Percentiles rank a stretch among this genome's conserved stretches.
Conservation (phyloP, 371 early-diverging fungal genomes). For the Mucor racemosus region DNA sequence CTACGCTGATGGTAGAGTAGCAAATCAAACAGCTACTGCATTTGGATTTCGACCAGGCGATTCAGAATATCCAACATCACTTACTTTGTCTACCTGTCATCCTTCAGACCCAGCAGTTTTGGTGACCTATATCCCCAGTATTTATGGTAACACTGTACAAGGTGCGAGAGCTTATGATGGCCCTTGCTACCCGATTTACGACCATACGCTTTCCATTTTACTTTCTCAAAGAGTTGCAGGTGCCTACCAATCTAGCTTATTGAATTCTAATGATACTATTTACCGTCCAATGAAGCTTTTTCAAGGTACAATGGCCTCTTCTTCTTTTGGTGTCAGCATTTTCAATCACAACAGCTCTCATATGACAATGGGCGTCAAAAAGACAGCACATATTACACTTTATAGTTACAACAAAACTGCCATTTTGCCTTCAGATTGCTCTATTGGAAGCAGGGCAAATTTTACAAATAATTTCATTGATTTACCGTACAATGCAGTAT, state of each 20-base stretch:
- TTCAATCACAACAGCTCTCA: conserved; percentile 1
- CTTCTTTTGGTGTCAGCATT: neutral
- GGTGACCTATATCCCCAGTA: neutral
- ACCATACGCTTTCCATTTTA: neutral
- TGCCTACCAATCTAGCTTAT: neutral
- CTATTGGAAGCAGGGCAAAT: neutral
- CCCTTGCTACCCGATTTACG: neutral
- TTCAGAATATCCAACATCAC: neutral
- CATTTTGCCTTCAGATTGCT: neutral
- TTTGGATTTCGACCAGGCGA: neutral
- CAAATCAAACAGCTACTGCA: neutral
- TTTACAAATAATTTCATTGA: neutral
- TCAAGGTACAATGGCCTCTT: neutral
- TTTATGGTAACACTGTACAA: neutral
- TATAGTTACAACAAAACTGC: neutral
- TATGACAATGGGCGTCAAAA: conserved; percentile 1
- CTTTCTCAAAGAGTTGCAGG: neutral
- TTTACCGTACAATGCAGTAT: neutral
- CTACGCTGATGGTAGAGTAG: neutral
- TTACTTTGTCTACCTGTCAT: neutral
- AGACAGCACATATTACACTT: neutral
- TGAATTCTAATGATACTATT: neutral
- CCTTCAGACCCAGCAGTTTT: neutral
- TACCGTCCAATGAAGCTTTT: neutral
- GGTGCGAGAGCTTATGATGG: neutral